Percentiles rank a stretch among this genome's conserved stretches.
Evolutionary conservation across 1,139 yeast genomes (phyloP).

Genomic region (Groenewaldozyma sp.): DNA sequence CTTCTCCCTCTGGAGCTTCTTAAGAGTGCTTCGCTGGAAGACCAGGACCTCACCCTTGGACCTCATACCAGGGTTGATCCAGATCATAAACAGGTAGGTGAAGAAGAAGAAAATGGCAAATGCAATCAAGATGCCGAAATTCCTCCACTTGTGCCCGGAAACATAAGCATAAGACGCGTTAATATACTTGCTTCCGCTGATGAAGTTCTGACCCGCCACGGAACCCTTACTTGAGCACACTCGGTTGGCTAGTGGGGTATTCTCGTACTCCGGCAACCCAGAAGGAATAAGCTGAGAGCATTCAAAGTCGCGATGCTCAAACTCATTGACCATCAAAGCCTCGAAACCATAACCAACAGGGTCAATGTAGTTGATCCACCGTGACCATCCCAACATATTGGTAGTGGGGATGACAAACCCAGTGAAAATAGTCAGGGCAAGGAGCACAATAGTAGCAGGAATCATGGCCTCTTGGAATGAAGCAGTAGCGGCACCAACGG

Average conservation of each 20-base stretch:
- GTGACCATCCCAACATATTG: constrained; percentile 66
- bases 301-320: constrained; percentile 35
- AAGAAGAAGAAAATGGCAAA: constrained; percentile 46
- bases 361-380: constrained; percentile 68
- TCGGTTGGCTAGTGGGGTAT: constrained; percentile 32
- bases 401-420: constrained; percentile 67
- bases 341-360: constrained; percentile 67
- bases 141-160: constrained; percentile 69
- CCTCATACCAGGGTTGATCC: constrained; percentile 61
- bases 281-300: constrained; percentile 45
- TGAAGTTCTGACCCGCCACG: constrained; percentile 42
- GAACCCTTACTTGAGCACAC: constrained; percentile 63
- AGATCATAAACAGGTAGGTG: constrained; percentile 50
- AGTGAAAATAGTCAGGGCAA: constrained; percentile 59
- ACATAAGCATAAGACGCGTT: constrained; percentile 39
- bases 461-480: constrained; percentile 62
- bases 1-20: constrained; percentile 22
- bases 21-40: constrained; percentile 44
- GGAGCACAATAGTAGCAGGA: constrained; percentile 55
- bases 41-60: constrained; percentile 78
- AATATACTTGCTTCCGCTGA: constrained; percentile 54
- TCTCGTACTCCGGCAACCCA: constrained; percentile 39
- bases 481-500: constrained; percentile 56
- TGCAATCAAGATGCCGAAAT: constrained; percentile 60
- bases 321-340: constrained; percentile 57